Evolutionary conservation across 768 basidiomycete species (phyloP).

Genomic region (Pleurotus giganteus): DNA sequence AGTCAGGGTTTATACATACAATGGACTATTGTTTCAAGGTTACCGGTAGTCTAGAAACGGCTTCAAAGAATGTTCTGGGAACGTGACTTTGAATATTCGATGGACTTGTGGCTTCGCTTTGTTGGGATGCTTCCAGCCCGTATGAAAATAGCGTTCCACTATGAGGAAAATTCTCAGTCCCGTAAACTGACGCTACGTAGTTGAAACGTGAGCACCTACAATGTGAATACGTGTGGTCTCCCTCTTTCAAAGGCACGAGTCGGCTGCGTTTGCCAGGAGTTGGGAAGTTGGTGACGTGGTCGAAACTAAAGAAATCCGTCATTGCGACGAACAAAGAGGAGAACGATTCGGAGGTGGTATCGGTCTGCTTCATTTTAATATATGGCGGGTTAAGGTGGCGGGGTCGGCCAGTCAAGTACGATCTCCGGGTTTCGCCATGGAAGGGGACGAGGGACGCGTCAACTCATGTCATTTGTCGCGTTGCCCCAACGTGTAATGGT

Average conservation of each 20-base stretch:
- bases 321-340: constrained; percentile 7
- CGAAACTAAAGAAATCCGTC: constrained; percentile 40
- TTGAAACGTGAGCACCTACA: constrained; percentile 30
- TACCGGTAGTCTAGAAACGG: constrained; percentile 49
- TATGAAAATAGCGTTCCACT: constrained; percentile 51
- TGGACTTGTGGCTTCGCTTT: constrained; percentile 48
- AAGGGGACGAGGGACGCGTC: background rate
- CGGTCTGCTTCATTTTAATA: background rate
- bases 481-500: background rate
- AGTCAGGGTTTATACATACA: background rate
- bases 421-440: background rate
- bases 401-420: too few relatives aligned
- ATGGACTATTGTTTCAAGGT: constrained; percentile 7
- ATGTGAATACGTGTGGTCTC: constrained; percentile 33
- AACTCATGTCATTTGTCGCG: background rate
- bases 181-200: background rate
- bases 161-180: constrained; percentile 5
- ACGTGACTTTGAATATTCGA: constrained; percentile 50
- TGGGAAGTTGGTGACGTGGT: constrained; percentile 34
- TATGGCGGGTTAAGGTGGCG: background rate
- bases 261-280: constrained; percentile 37
- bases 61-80: constrained; percentile 39
- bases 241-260: constrained; percentile 36
- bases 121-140: constrained; percentile 56
- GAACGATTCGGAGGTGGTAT: background rate